Conservation (phyloP, 2,329 filamentous ascomycete genomes). For the Cladorrhinum sp. region DNA sequence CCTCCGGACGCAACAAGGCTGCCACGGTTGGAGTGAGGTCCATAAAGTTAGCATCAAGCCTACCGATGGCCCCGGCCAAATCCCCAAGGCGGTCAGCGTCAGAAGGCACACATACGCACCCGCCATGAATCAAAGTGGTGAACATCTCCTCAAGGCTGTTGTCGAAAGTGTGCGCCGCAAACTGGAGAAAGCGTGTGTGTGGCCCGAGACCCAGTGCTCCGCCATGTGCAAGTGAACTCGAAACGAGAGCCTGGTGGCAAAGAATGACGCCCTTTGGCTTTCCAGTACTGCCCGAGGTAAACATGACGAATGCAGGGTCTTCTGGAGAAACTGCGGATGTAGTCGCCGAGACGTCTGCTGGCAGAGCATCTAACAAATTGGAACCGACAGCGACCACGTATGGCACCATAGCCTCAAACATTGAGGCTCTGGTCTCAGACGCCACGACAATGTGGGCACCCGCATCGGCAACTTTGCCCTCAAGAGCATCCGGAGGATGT, state of each 20-base stretch:
- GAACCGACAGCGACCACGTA: constrained; percentile 20
- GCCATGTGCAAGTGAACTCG: constrained; percentile 23
- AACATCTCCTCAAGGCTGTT: constrained; percentile 41
- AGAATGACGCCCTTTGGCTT: constrained; percentile 50
- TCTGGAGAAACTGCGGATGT: constrained; percentile 10
- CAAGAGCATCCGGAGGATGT: constrained; percentile 21
- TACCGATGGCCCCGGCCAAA: constrained; percentile 31
- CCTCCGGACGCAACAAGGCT: constrained; percentile 25
- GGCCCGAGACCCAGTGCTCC: constrained; percentile 15
- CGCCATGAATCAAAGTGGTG: constrained; percentile 37
- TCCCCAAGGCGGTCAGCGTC: constrained; percentile 39
- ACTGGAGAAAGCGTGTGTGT: constrained; percentile 29
- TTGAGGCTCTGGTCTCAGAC: constrained; percentile 11
- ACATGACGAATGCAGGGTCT: constrained; percentile 40
- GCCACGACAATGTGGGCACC: constrained; percentile 22
- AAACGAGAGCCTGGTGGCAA: constrained; percentile 28
- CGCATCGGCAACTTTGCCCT: constrained; percentile 21
- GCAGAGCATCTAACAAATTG: constrained; percentile 4
- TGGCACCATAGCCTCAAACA: constrained; percentile 24
- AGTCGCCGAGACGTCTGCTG: not conserved
- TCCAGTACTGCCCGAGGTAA: constrained; percentile 54
- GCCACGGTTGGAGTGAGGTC: constrained; percentile 31
- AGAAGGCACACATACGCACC: constrained; percentile 41
- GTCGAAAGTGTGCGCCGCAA: constrained; percentile 40
- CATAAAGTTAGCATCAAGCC: constrained; percentile 28